Conservation (phyloP, 83 land plant genomes). For the Picea abies region DNA sequence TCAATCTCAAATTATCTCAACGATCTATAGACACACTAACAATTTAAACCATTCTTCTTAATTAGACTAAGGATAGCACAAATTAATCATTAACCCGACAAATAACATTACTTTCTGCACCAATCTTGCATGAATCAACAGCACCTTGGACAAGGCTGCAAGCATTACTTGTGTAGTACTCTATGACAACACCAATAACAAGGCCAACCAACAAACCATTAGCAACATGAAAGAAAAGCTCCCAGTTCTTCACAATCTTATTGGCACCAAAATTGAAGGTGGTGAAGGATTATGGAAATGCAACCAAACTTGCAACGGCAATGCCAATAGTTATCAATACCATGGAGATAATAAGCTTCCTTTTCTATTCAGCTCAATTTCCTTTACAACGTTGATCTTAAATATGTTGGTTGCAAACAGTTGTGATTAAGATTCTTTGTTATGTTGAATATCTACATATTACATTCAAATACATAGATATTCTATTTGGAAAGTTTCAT, state of each 20-base stretch:
- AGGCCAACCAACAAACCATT: conserved; percentile 92
- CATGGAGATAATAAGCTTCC: conserved; percentile 73
- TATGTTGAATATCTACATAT: no score
- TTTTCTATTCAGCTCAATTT: conserved; percentile 85
- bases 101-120: conserved; percentile 70
- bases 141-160: conserved; percentile 86
- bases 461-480: no score
- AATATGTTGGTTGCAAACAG: conserved; percentile 78
- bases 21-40: no score
- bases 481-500: no score
- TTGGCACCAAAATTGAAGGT: conserved; percentile 76
- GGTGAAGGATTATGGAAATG: conserved; percentile 68
- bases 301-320: conserved; percentile 56
- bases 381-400: conserved; percentile 69
- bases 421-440: conserved; percentile 31
- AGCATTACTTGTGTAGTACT: conserved; percentile 88
- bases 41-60: no score
- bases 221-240: conserved; percentile 79
- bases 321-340: conserved; percentile 75
- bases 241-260: conserved; percentile 76
- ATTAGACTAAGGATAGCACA: no score
- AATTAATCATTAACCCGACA: not conserved
- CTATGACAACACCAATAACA: conserved; percentile 76
- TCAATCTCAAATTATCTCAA: no score
- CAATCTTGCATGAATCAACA: conserved; percentile 69